Conservation (phyloP, 108 stramenopile genomes). For the Ochromonas danica region DNA sequence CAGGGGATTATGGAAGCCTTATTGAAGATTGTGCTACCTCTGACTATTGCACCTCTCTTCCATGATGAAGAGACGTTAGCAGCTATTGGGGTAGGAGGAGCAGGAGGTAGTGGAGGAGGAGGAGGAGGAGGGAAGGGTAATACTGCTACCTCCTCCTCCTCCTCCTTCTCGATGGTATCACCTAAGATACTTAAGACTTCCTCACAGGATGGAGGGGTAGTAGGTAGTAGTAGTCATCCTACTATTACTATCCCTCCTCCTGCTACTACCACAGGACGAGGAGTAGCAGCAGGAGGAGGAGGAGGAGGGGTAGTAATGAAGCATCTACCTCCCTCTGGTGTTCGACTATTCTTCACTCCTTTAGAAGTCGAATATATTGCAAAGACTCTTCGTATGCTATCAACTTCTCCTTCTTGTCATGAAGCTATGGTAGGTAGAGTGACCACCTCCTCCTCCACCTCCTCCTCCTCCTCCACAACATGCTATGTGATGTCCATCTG, state of each 20-base stretch:
- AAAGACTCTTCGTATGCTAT: background rate
- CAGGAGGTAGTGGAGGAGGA: background rate
- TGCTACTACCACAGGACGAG: background rate
- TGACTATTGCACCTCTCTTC: too few species aligned
- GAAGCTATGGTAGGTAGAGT: background rate
- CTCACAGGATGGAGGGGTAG: too few species aligned
- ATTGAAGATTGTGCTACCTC: background rate
- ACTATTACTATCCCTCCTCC: background rate
- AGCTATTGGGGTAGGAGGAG: background rate
- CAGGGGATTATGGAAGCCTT: background rate
- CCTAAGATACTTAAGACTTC: too few species aligned
- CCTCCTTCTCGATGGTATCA: background rate
- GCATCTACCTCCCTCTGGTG: too few species aligned
- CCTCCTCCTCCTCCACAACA: background rate
- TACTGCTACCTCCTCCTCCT: background rate
- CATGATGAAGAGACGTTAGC: background rate
- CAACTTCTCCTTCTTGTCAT: background rate
- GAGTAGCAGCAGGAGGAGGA: background rate
- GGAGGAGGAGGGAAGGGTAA: background rate
- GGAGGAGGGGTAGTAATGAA: too few species aligned
- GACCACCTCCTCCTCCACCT: background rate
- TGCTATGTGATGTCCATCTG: background rate
- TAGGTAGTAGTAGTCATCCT: too few species aligned
- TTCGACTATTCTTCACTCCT: background rate
- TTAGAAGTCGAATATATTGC: background rate